These are phyloP conservation scores for Solanum stenotomum DNA, from an alignment of 257 asterid genomes.

Conservation along the genomic window DNA sequence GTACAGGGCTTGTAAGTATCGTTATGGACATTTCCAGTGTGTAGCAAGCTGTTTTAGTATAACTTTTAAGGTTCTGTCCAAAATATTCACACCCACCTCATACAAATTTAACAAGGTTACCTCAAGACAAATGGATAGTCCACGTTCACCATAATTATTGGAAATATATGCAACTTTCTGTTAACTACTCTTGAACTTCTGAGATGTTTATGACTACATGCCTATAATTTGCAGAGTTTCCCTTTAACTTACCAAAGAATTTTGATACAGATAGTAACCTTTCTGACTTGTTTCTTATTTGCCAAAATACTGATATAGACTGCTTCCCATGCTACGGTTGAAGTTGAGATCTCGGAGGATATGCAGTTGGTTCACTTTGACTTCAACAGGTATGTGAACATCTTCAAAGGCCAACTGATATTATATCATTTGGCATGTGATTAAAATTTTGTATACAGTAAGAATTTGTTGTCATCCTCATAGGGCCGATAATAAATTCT, in stretches of 20 bases:
- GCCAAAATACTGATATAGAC: constrained; percentile 1
- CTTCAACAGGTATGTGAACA: constrained; percentile 4
- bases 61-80: neutral
- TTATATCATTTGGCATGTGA: neutral
- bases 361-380: constrained; percentile 13
- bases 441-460: neutral
- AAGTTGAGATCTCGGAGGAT: constrained; percentile 21
- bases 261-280: neutral
- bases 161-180: neutral
- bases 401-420: neutral
- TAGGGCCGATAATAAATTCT: neutral
- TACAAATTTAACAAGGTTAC: neutral
- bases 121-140: neutral
- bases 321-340: constrained; percentile 8
- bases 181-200: neutral
- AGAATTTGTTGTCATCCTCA: neutral
- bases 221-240: neutral
- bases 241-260: neutral
- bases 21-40: neutral
- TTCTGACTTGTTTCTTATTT: neutral
- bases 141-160: neutral
- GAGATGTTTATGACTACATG: neutral
- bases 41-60: neutral
- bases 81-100: neutral
- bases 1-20: neutral